Percentiles rank a stretch among this genome's conserved stretches.
These are phyloP conservation scores for Neobulgaria alba DNA, from an alignment of 2,329 filamentous ascomycete genomes.

Conservation along the genomic window DNA sequence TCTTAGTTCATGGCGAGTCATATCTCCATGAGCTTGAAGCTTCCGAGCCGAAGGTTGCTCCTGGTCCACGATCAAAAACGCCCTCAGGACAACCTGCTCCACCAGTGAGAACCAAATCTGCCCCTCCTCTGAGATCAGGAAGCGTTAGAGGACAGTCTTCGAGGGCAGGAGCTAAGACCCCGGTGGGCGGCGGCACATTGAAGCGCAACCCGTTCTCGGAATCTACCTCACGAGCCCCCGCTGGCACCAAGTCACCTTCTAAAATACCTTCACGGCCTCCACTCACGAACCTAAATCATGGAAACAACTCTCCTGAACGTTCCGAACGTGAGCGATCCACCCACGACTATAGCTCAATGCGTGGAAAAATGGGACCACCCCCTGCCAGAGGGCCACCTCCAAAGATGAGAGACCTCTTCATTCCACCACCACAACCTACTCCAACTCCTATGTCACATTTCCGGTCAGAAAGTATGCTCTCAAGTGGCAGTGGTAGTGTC, in stretches of 20 bases:
- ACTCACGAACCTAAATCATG: slow-evolving; percentile 59
- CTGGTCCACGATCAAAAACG: slow-evolving; percentile 65
- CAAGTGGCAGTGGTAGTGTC: slow-evolving; percentile 44
- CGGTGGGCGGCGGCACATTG: slow-evolving; percentile 34
- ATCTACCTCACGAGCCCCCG: slow-evolving; percentile 21
- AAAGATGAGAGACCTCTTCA: slow-evolving; percentile 80
- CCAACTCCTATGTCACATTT: slow-evolving; percentile 47
- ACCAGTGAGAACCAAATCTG: slow-evolving; percentile 26
- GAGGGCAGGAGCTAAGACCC: slow-evolving; percentile 40
- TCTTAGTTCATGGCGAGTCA: slow-evolving; percentile 84
- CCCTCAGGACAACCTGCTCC: slow-evolving; percentile 53
- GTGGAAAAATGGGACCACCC: slow-evolving; percentile 42
- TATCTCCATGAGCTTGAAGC: slow-evolving; percentile 80
- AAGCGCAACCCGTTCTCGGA: slow-evolving; percentile 24
- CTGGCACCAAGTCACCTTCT: slow-evolving; percentile 42
- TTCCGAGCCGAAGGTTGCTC: slow-evolving; percentile 47
- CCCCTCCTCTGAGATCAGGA: slow-evolving; percentile 23
- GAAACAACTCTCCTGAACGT: slow-evolving; percentile 77
- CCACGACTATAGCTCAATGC: slow-evolving; percentile 6
- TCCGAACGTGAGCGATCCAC: slow-evolving; percentile 27
- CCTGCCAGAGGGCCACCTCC: slow-evolving; percentile 65
- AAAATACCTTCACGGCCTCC: slow-evolving; percentile 64
- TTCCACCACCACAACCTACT: slow-evolving; percentile 41
- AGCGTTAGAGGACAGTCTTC: slow-evolving; percentile 23
- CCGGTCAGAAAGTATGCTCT: slow-evolving; percentile 38